phyloP scores from a whole-genome alignment of 2,329 filamentous ascomycete genomes.

The Fusarium caatingaense region DNA sequence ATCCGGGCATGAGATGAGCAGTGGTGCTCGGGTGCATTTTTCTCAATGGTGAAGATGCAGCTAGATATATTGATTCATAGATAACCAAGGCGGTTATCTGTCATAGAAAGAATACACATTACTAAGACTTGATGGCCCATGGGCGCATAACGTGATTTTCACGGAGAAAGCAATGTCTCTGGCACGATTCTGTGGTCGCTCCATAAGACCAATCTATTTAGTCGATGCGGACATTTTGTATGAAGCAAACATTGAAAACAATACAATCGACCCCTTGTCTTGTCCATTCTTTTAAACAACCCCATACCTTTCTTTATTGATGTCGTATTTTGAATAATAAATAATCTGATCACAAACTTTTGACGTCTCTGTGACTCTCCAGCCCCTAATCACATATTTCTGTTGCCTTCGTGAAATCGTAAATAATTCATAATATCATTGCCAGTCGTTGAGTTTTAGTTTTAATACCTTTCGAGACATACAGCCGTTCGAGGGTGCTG shows the following conservation, averaged over 20 bases:
- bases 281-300: background rate
- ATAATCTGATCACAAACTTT: slow-evolving; percentile 28
- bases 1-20: slow-evolving; percentile 1
- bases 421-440: slow-evolving; percentile 38
- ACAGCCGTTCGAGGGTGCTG: background rate
- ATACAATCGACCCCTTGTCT: background rate
- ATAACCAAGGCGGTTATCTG: slow-evolving; percentile 1
- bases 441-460: slow-evolving; percentile 26
- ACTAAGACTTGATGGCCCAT: slow-evolving; percentile 5
- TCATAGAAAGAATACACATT: background rate
- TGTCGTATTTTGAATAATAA: slow-evolving; percentile 12
- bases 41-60: slow-evolving; percentile 3
- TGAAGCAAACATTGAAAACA: background rate
- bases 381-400: slow-evolving; percentile 7
- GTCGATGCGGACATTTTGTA: background rate
- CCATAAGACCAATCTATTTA: background rate
- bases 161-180: background rate
- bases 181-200: background rate
- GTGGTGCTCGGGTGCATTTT: background rate
- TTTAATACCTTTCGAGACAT: background rate
- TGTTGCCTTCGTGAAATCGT: slow-evolving; percentile 40
- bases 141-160: background rate
- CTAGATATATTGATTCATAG: slow-evolving; percentile 27
- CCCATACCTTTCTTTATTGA: slow-evolving; percentile 2
- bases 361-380: slow-evolving; percentile 15